These are phyloP conservation scores for Sophora flavescens DNA, from an alignment of 306 rosid species.

Conservation along the genomic window DNA sequence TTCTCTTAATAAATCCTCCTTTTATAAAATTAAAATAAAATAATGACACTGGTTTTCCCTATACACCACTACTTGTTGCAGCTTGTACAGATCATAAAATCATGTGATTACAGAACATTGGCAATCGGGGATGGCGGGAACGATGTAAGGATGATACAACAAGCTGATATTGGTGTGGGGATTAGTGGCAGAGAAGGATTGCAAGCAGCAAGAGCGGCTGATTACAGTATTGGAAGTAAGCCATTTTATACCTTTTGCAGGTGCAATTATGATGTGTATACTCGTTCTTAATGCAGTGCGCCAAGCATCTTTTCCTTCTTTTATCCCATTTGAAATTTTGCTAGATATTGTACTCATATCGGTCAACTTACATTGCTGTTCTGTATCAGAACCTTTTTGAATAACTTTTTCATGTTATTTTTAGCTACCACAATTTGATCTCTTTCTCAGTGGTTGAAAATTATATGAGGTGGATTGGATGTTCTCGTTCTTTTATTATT, in stretches of 20 bases:
- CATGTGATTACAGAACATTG: conserved; percentile 93
- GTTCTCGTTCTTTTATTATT: conserved; percentile 32
- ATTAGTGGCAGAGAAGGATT: conserved; percentile 99
- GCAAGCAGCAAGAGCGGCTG: conserved; percentile 99
- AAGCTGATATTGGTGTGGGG: conserved; percentile 98
- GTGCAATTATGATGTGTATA: conserved; percentile 33
- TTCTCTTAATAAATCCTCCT: too few species aligned
- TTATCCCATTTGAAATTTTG: conserved; percentile 17
- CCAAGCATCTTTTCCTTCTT: conserved; percentile 19
- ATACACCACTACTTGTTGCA: conserved; percentile 59
- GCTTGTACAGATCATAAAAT: conserved; percentile 93
- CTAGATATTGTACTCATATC: not conserved
- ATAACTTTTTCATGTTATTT: not conserved
- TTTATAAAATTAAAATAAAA: too few species aligned
- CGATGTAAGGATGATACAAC: conserved; percentile 99
- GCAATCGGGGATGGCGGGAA: conserved; percentile 99
- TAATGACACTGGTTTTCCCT: conserved; percentile 31
- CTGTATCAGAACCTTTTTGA: conserved; percentile 20
- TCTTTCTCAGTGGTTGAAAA: conserved; percentile 16
- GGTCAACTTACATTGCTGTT: conserved; percentile 34
- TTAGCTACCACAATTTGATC: conserved; percentile 39
- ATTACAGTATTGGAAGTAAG: conserved; percentile 98
- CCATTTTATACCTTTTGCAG: not conserved
- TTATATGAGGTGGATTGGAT: conserved; percentile 34
- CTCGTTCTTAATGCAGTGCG: conserved; percentile 30